A percentile compares a stretch with the other conserved stretches of the same genome.
phyloP scores from a whole-genome alignment of 805 yeast genomes.

The Nakazawaea ambrosiae region DNA sequence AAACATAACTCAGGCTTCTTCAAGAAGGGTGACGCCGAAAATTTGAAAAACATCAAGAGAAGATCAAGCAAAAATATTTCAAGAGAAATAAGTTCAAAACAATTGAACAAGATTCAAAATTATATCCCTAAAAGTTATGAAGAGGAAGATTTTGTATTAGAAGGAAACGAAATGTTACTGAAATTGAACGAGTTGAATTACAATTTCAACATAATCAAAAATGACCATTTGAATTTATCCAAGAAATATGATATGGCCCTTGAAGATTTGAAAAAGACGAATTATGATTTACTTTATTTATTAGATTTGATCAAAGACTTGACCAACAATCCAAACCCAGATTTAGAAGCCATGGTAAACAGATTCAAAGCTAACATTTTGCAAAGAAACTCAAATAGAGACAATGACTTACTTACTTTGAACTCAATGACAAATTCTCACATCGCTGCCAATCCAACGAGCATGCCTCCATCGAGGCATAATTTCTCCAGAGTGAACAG shows the following conservation, averaged over 20 bases:
- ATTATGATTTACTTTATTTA: conserved; percentile 45
- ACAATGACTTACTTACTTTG: conserved; percentile 5
- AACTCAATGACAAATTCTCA: no score
- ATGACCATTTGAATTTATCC: conserved; percentile 35
- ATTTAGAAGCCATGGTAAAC: conserved; percentile 17
- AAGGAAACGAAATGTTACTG: conserved; percentile 3
- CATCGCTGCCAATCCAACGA: neutral
- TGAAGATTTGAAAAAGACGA: conserved; percentile 41
- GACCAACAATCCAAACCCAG: conserved; percentile 14
- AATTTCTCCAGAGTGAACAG: conserved; percentile 8
- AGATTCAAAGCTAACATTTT: conserved; percentile 20
- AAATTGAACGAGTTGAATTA: conserved; percentile 31
- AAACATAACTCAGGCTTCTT: conserved; percentile 75
- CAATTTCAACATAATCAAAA: conserved; percentile 28
- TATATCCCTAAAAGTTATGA: conserved; percentile 8
- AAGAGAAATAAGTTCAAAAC: conserved; percentile 4
- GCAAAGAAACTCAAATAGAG: conserved; percentile 24
- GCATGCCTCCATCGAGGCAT: conserved; percentile 3
- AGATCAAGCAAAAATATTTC: conserved; percentile 37
- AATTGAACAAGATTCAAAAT: conserved; percentile 7
- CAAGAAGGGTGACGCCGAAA: conserved; percentile 72
- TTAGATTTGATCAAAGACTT: conserved; percentile 32
- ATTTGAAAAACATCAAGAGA: conserved; percentile 70
- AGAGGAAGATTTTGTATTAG: conserved; percentile 1
- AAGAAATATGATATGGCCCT: conserved; percentile 39